Percentiles rank a stretch among this genome's conserved stretches.
These are phyloP conservation scores for Penicillium sp. DNA, from an alignment of 2,329 filamentous ascomycete species.

Conservation along the genomic window DNA sequence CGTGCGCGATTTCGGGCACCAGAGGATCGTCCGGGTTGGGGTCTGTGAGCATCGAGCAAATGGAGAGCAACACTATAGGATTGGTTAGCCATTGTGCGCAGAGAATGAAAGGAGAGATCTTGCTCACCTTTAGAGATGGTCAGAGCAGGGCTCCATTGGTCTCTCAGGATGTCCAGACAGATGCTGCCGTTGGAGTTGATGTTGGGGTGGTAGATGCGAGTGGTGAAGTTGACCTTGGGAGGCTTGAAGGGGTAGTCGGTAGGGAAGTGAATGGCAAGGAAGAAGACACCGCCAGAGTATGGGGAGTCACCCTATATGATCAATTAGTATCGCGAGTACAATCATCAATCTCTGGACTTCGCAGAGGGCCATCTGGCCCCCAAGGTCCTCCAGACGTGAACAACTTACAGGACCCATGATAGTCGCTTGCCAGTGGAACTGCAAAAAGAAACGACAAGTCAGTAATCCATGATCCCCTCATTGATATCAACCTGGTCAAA, in stretches of 20 bases:
- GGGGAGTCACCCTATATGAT: slow-evolving; percentile 76
- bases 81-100: slow-evolving; percentile 6
- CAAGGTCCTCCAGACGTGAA: slow-evolving; percentile 13
- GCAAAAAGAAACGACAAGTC: slow-evolving; percentile 30
- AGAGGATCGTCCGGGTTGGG: slow-evolving; percentile 98
- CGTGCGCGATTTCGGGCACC: slow-evolving; percentile 97
- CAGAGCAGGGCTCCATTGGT: slow-evolving; percentile 98
- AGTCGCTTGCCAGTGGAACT: slow-evolving; percentile 99
- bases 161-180: slow-evolving; percentile 95
- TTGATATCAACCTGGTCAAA: slow-evolving; percentile 2
- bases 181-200: slow-evolving; percentile 99
- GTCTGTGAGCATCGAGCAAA: slow-evolving; percentile 99
- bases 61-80: slow-evolving; percentile 85
- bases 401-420: slow-evolving; percentile 97
- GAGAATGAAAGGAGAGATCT: neutral
- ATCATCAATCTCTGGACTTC: neutral
- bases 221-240: slow-evolving; percentile 99
- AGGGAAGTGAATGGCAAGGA: slow-evolving; percentile 97
- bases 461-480: slow-evolving; percentile 13
- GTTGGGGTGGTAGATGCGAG: slow-evolving; percentile 98
- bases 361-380: neutral
- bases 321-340: slow-evolving; percentile 33
- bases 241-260: slow-evolving; percentile 99
- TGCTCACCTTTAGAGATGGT: slow-evolving; percentile 95
- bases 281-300: slow-evolving; percentile 98